Base-by-base conservation (phyloP, 2,329 filamentous ascomycete genomes). In the Lachnellula willkommii region DNA sequence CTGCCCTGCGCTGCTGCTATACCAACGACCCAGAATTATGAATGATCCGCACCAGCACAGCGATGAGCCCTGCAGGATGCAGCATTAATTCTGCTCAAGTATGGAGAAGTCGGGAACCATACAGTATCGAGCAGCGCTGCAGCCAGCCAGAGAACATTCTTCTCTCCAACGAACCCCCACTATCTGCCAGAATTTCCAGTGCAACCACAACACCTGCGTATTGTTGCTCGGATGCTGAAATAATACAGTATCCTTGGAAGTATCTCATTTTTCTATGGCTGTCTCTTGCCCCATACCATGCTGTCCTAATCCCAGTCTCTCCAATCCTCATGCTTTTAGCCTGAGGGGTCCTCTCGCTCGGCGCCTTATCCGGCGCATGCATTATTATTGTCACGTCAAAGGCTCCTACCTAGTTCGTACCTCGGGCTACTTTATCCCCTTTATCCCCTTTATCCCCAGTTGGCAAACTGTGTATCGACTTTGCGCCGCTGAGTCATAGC, bases 401-500 rank as follows among this genome's bases (percentile, higher is more conserved):
- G 42, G 47, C 43, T 51, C 26, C 51, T 32, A 32, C 28, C 28
- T 32, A 32, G 7, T 32, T 32, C 8, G 28, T 9, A 32, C 9
- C 9, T 12, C 28, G 9, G 28, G 9, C 37, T 40, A 4, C 37
- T 40, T 15, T 15, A n/a, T 36, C 35, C 43, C 28, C 12, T 39
- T 20, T 20, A 20, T 20, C 20, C 26, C 32, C 17, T 28, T 45
- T 52, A 42, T 42, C 17, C 20, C 32, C 45, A 26, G 14, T 15
- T 28, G 45, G 47, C 7, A 36, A 26, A 28, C 28, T 7, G 35
- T 28, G 17, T 47, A 26, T 32, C 24, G 47, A 24, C 24, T 32
- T 52, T 52, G 45, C 55, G 58, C 60, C 58, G 58, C 60, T 62
- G 58, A 62, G 47, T 57, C 56, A 57, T 54, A 45, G 48, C 35